Percentiles rank a stretch among this genome's conserved stretches.
These are phyloP conservation scores for Apiosordaria backusii DNA, from an alignment of 495 filamentous ascomycete genomes.

Conservation along the genomic window DNA sequence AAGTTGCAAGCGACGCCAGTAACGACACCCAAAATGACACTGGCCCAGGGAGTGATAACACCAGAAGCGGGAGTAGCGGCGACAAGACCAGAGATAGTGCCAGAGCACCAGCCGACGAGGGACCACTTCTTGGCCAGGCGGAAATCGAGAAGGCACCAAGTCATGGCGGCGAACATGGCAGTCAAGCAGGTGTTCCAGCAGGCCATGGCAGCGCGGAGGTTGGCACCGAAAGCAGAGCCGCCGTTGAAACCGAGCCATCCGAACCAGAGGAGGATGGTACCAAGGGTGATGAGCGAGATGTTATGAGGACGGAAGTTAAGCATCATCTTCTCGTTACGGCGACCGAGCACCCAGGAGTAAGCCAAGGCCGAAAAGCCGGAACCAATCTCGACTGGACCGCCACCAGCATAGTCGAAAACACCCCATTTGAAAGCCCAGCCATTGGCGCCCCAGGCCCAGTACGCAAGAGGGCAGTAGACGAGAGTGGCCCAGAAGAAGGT, in stretches of 20 bases:
- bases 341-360: constrained; percentile 92
- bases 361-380: constrained; percentile 90
- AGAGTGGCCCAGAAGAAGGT: constrained; percentile 93
- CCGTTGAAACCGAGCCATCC: constrained; percentile 99
- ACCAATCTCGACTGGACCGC: constrained; percentile 95
- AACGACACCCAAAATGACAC: constrained; percentile 77
- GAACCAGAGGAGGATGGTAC: constrained; percentile 95
- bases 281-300: constrained; percentile 93
- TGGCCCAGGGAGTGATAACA: constrained; percentile 85
- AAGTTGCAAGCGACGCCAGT: constrained; percentile 90
- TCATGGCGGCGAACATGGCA: constrained; percentile 79
- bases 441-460: constrained; percentile 92
- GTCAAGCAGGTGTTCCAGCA: constrained; percentile 97
- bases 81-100: constrained; percentile 84
- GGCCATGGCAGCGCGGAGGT: constrained; percentile 90
- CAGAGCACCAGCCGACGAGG: constrained; percentile 98
- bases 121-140: constrained; percentile 96
- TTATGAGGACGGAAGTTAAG: constrained; percentile 95
- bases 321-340: constrained; percentile 99
- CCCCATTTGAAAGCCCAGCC: constrained; percentile 93
- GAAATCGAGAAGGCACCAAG: constrained; percentile 93
- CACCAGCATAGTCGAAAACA: constrained; percentile 93
- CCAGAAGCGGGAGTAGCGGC: constrained; percentile 87
- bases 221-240: constrained; percentile 93
- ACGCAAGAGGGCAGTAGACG: constrained; percentile 94